Conservation (phyloP, 768 basidiomycete genomes). For the Calvatia gigantea region DNA sequence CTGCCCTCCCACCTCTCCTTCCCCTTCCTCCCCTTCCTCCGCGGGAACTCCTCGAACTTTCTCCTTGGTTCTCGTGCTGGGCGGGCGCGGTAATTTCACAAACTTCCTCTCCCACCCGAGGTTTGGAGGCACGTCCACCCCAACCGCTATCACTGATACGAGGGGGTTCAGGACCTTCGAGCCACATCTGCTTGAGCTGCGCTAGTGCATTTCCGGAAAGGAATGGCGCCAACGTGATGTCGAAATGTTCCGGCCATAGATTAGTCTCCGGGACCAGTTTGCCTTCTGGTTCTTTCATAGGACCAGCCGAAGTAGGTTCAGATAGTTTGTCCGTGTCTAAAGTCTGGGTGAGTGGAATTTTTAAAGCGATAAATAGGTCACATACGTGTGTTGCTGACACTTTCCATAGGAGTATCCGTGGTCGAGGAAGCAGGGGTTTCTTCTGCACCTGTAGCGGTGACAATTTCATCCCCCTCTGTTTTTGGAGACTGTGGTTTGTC, state of each 20-base stretch:
- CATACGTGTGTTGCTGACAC: conserved; percentile 6
- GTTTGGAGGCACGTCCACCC: conserved; percentile 45
- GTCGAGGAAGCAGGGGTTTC: conserved; percentile 17
- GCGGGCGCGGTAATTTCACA: conserved; percentile 2
- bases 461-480: conserved; percentile 25
- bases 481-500: conserved; percentile 61
- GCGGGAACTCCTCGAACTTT: not conserved
- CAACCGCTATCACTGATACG: conserved; percentile 74
- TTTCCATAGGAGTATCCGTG: conserved; percentile 20
- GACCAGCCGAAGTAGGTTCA: not conserved
- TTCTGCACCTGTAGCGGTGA: conserved; percentile 4
- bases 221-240: conserved; percentile 52
- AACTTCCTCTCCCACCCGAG: conserved; percentile 21
- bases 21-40: conserved; percentile 21
- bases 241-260: conserved; percentile 68
- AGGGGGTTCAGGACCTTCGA: conserved; percentile 81
- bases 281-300: conserved; percentile 5
- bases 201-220: conserved; percentile 58
- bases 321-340: conserved; percentile 7
- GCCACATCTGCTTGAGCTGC: conserved; percentile 66
- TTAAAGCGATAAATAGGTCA: not conserved
- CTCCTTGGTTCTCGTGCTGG: conserved; percentile 10
- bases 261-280: conserved; percentile 26
- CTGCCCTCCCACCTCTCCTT: conserved; percentile 33
- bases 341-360: not conserved